Conservation (phyloP, 805 yeast genomes). For the Lachancea lanzarotensis region DNA sequence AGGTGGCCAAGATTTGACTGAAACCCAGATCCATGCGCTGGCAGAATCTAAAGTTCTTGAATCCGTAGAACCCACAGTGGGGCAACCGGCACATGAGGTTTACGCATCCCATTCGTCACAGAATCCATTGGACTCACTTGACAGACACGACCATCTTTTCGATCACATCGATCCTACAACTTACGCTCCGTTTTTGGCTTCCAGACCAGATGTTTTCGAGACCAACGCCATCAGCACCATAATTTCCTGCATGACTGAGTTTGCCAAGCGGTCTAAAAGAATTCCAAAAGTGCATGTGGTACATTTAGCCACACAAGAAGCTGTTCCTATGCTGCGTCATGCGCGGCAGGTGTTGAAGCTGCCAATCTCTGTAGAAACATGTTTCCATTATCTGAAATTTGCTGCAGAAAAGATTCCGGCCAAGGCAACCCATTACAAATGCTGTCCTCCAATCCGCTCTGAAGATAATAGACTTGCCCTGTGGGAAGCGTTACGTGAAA, state of each 20-base stretch:
- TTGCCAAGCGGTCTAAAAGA: slow-evolving; percentile 26
- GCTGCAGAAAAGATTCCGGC: slow-evolving; percentile 71
- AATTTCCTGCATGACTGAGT: slow-evolving; percentile 48
- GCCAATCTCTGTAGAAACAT: slow-evolving; percentile 82
- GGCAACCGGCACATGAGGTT: slow-evolving; percentile 34
- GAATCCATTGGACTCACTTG: slow-evolving; percentile 38
- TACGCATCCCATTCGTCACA: slow-evolving; percentile 23
- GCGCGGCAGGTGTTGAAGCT: slow-evolving; percentile 51
- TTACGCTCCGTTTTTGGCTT: slow-evolving; percentile 68
- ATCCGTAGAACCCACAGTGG: slow-evolving; percentile 53
- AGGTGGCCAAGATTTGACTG: slow-evolving; percentile 34
- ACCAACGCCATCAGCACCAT: slow-evolving; percentile 74
- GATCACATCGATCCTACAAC: slow-evolving; percentile 50
- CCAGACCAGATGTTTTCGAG: slow-evolving; percentile 86
- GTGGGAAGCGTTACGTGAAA: slow-evolving; percentile 70
- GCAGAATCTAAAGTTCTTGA: slow-evolving; percentile 50
- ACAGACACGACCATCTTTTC: slow-evolving; percentile 38
- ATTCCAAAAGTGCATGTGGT: slow-evolving; percentile 80
- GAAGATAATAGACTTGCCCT: slow-evolving; percentile 62
- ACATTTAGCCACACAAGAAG: slow-evolving; percentile 81
- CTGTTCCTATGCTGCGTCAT: slow-evolving; percentile 60
- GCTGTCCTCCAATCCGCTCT: slow-evolving; percentile 91
- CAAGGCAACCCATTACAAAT: slow-evolving; percentile 78
- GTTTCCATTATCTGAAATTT: slow-evolving; percentile 83
- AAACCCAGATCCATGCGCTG: slow-evolving; percentile 46